Evolutionary conservation across 1,284 basidiomycete species (phyloP), one percentile per base, ranked within the genome.

Genomic region (Mrakiaceae sp.): DNA sequence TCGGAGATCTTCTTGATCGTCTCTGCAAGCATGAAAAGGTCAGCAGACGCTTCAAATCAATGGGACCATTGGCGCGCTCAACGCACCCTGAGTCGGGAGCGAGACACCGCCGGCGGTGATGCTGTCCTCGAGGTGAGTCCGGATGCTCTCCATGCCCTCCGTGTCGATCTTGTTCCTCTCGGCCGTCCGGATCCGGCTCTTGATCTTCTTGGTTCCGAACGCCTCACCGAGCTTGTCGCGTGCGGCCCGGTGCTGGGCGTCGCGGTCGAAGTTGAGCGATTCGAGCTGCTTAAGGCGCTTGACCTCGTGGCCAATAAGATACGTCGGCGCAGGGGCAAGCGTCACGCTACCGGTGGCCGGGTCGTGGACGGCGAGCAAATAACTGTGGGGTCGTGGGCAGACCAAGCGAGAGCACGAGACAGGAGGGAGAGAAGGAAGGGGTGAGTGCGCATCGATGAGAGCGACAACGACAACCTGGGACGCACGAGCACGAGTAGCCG

Each of bases 121-220:
- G 56, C 85, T 83, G 44, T 86, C 82, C 78, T 89, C 87, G 63
- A 97, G 78, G 75, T 88, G 84, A 58, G 80, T 81, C 70, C 86
- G 84, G 27, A 92, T 86, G 11, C 83, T 83, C 72, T 87, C 81
- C 87, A 95, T 91, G 1, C 90, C 89, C 62, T 80, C 79, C 12
- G 88, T 83, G 76, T 95, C 90, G 49, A 97, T 85, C 73, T 85
- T 85, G 77, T 93, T 93, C 67, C 93, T 82, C 75, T 91, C 90
- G 66, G 83, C 83, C 2, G 89, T 87, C 65, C 83, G 83, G 70
- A 96, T 91, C 44, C 84, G 85, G 12, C 84, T 84, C 76, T 90
- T 87, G 50, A 90, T 89, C 74, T 95, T 96, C 77, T 90, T 89
- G 11, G 91, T 95, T 39, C 93, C 93, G 70, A 97, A 97, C 1